Percentiles rank a stretch among this genome's conserved stretches.
Conservation (phyloP, 31 red algal genomes). For the Bonnemaisonia californica region DNA sequence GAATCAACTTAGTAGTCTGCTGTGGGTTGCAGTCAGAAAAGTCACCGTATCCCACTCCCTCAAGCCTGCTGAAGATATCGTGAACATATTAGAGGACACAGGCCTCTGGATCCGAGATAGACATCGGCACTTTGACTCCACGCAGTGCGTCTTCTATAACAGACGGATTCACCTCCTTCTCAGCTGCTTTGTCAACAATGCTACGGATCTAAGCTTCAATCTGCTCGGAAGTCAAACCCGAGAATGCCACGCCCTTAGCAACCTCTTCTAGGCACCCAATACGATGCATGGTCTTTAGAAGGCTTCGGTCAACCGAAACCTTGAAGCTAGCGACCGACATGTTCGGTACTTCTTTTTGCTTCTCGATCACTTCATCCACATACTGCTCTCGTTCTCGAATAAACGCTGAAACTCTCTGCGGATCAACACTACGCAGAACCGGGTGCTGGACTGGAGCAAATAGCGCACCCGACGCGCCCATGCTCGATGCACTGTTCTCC, state of each 20-base stretch:
- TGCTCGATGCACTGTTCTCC: too few relatives aligned
- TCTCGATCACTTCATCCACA: neutral
- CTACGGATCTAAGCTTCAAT: conserved; percentile 1
- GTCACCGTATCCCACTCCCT: neutral
- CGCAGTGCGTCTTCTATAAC: conserved; percentile 7
- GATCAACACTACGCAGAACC: conserved; percentile 26
- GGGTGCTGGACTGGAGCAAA: conserved; percentile 21
- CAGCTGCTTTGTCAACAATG: neutral
- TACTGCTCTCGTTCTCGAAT: conserved; percentile 3
- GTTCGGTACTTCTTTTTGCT: conserved; percentile 13
- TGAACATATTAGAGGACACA: neutral
- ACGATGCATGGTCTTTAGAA: neutral
- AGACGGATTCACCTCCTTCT: neutral
- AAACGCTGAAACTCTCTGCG: neutral
- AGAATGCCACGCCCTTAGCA: neutral
- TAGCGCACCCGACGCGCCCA: too few relatives aligned
- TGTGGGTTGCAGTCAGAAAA: neutral
- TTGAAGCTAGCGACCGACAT: conserved; percentile 1
- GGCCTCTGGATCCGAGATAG: conserved; percentile 3
- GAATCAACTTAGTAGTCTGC: conserved; percentile 11
- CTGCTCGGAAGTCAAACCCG: conserved; percentile 9
- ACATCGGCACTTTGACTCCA: neutral
- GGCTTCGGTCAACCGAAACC: neutral
- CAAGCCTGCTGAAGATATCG: neutral
- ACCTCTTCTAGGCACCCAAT: neutral